Conservation (phyloP, 1,284 basidiomycete genomes). For the Cystobasidium pallidum region DNA sequence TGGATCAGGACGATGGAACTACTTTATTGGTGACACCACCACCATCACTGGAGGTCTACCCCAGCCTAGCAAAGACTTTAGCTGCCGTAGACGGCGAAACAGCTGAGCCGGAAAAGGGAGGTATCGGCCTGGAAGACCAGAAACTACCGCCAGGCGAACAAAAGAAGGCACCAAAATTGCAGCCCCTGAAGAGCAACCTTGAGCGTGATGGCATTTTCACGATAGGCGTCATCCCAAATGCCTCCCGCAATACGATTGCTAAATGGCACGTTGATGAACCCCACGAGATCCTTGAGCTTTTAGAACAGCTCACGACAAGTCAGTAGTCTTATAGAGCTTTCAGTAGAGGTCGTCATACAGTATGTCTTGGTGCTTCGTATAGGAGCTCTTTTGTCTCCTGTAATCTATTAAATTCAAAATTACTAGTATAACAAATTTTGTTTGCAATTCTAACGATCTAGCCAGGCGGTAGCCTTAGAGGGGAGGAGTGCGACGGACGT, state of each 20-base stretch:
- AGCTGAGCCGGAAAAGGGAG: conserved; percentile 65
- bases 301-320: conserved; percentile 19
- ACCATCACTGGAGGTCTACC: conserved; percentile 56
- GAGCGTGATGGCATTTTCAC: conserved; percentile 75
- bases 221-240: conserved; percentile 78
- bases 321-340: not conserved
- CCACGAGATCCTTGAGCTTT: conserved; percentile 57
- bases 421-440: no score
- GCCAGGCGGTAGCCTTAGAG: no score
- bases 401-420: not conserved
- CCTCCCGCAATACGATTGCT: conserved; percentile 81
- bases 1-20: conserved; percentile 8
- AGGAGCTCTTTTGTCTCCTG: not conserved
- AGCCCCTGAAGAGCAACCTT: conserved; percentile 58
- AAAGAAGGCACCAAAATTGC: conserved; percentile 29
- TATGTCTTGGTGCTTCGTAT: not conserved
- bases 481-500: not conserved
- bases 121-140: conserved; percentile 57
- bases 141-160: conserved; percentile 42
- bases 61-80: conserved; percentile 60
- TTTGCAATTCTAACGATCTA: no score
- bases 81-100: conserved; percentile 57
- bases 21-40: conserved; percentile 37
- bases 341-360: not conserved
- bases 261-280: conserved; percentile 79